Base-by-base conservation (phyloP, 2,329 filamentous ascomycete species). In the Alternaria dauci region DNA sequence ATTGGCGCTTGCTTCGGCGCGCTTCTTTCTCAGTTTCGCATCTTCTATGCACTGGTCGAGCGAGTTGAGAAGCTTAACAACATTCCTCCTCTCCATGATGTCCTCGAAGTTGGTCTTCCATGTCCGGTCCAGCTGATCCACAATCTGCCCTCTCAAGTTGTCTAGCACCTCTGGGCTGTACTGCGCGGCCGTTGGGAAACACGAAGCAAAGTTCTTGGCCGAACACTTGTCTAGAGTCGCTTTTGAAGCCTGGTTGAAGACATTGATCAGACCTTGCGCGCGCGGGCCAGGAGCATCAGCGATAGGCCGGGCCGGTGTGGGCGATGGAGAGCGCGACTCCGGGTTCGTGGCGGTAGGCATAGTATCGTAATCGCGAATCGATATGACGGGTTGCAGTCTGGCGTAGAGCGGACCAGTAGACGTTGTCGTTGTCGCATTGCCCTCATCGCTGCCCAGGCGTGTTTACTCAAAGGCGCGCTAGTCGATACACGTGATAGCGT, bases 221-320 rank as follows among this genome's bases (percentile, higher is more conserved):
- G 83, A 86, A 74, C 86, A 88, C 52, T 86, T 86, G 63, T 85
- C 84, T n/a, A 89, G 74, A 1, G 87, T 86, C 62, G 87, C 85
- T 11, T 82, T 81, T 23, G 89, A 81, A 16, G 88, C 87, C 61
- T 87, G 82, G 55, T 81, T 79, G 78, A 88, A 89, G 65, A 89
- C 82, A 65, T 87, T 86, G 69, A 86, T 83, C 8, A 90, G 80
- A 48, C 84, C 84, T 47, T 84, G 81, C 25, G 87, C 87, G 78
- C 87, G 87, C 26, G 84, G 85, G 32, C 87, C 87, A 2, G 86
- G 87, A 1, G 85, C 79, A 32, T 83, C 78, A 43, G 85, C 77
- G 53, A 86, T 77, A 12, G 87, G 85, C 6, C 85, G 83, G n/a
- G 81, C 78, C 12, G 81, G 80, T 4, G 80, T 81, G 11, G 85